These are phyloP conservation scores for Penicillium cinerascens DNA, from an alignment of 495 filamentous ascomycete species.

Conservation along the genomic window DNA sequence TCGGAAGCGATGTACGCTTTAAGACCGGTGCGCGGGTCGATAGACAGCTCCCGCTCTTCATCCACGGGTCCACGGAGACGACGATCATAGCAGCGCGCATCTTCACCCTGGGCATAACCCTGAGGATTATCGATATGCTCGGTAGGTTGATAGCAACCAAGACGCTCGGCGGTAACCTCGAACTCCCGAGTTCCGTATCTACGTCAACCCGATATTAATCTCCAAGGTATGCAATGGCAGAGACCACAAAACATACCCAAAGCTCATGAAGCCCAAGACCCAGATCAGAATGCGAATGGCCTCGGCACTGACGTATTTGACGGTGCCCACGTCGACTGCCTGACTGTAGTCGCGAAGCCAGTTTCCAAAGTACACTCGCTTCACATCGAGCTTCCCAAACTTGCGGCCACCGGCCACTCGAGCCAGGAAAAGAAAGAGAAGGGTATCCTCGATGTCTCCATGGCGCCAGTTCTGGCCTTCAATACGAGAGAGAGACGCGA, in stretches of 20 bases:
- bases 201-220: not conserved
- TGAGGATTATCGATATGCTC: constrained; percentile 86
- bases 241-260: constrained; percentile 36
- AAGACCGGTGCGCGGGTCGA: constrained; percentile 70
- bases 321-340: constrained; percentile 73
- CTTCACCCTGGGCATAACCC: constrained; percentile 75
- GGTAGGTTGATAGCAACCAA: constrained; percentile 85
- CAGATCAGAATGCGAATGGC: constrained; percentile 79
- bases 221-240: not conserved
- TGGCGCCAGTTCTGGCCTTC: constrained; percentile 91
- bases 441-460: constrained; percentile 84
- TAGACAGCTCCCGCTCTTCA: constrained; percentile 69
- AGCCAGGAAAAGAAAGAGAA: constrained; percentile 73
- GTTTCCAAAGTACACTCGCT: constrained; percentile 85
- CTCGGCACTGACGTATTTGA: constrained; percentile 83
- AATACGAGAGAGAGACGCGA: constrained; percentile 69
- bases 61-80: constrained; percentile 79
- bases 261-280: constrained; percentile 60
- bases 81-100: constrained; percentile 76
- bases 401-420: constrained; percentile 74
- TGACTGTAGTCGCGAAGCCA: constrained; percentile 79
- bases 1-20: constrained; percentile 93
- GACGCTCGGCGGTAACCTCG: constrained; percentile 80
- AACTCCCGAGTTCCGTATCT: constrained; percentile 88
- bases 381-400: constrained; percentile 83